Evolutionary conservation across 441 rosid species (phyloP).

Genomic region (Gossypium lobatum): DNA sequence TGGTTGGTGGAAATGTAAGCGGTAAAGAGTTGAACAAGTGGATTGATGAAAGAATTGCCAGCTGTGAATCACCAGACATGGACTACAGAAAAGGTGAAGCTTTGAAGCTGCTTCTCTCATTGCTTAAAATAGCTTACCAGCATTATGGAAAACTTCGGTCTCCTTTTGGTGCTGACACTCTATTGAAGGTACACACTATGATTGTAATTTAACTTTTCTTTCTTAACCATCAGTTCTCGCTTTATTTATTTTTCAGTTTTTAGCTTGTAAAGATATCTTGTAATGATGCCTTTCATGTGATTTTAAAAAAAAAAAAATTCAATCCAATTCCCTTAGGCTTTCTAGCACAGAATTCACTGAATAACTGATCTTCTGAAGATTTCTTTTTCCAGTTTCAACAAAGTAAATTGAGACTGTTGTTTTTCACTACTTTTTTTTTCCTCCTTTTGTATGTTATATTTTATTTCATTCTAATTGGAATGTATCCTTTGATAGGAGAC

Average conservation of each 20-base stretch:
- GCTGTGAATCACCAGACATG: conserved; percentile 52
- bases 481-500: conserved; percentile 46
- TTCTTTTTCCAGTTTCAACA: background rate
- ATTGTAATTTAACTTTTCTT: background rate
- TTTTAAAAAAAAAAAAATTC: background rate
- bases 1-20: conserved; percentile 92
- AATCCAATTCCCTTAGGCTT: background rate
- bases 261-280: background rate
- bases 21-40: conserved; percentile 87
- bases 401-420: conserved; percentile 9
- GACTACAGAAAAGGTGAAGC: conserved; percentile 57
- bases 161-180: conserved; percentile 69
- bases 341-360: background rate
- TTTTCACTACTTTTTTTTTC: background rate
- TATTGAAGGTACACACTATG: conserved; percentile 48
- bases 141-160: conserved; percentile 96
- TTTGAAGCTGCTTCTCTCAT: conserved; percentile 69
- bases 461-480: conserved; percentile 12
- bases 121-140: conserved; percentile 88
- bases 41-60: conserved; percentile 81
- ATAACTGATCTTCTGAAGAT: background rate
- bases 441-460: background rate
- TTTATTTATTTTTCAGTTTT: background rate
- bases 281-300: background rate
- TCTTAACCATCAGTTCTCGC: background rate